Base-by-base conservation (phyloP, 2,329 filamentous ascomycete genomes). In the Fusarium anguioides region DNA sequence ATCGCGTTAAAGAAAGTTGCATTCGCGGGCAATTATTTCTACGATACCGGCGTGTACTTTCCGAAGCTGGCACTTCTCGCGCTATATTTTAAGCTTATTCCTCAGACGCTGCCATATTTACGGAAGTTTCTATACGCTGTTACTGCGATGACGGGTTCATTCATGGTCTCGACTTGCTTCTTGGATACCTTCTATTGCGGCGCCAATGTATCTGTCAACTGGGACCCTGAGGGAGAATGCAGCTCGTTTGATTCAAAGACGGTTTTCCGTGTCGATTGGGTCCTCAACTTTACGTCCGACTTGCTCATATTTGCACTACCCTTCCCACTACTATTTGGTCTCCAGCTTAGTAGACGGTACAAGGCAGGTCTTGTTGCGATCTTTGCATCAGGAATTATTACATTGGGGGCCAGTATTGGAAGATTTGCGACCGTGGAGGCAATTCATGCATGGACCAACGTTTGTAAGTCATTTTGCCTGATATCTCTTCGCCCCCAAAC, bases 161-260 rank as follows among this genome's bases (percentile, higher is more conserved):
- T 75, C 14, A 67, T 68, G 31, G 14, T 71, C 0, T 69, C 70
- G 1, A 75, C 74, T 5, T 69, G 58, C 12, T 67, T 75, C 3
- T 15, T 75, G 45, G 74, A 75, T 36, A 76, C 74, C 0, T 76
- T 76, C n/a, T 76, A 73, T 72, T 75, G 74, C n/a, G 74, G 74
- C 1, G 4, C 52, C 3, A 55, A 76, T 3, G 72, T 74, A 5
- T 42, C 74, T 1, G 58, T 76, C 11, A 75, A 75, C 33, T 75
- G 72, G 74, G 58, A 71, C 4, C 31, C 65, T 1, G 48, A 75
- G 4, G 66, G 71, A 4, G 44, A 40, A 3, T 76, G 74, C 55
- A 72, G 53, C 4, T 73, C 68, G 0, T 76, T 70, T 33, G 68
- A 68, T 17, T 75, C 74, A 1, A 75, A 70, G 50, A 39, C 45